phyloP scores from a whole-genome alignment of 768 basidiomycete genomes.

The Naganishia vishniacii region DNA sequence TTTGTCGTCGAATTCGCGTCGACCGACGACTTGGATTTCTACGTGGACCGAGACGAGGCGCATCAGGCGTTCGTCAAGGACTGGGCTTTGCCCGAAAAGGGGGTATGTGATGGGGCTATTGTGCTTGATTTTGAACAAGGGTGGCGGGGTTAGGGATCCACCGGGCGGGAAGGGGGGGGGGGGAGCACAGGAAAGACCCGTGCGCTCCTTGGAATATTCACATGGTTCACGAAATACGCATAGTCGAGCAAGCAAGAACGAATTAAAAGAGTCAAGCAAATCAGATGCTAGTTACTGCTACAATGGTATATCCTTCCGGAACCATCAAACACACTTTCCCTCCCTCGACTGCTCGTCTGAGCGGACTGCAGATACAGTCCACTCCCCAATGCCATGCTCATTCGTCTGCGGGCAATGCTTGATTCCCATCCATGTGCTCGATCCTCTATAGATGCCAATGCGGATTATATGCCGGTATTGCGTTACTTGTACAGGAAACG shows the following conservation, averaged over 20 bases:
- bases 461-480: slow-evolving; percentile 18
- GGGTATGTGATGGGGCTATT: neutral
- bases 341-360: neutral
- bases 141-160: neutral
- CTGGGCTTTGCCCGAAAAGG: slow-evolving; percentile 8
- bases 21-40: slow-evolving; percentile 18
- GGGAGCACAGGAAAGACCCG: too few relatives aligned
- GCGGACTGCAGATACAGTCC: slow-evolving; percentile 1
- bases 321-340: neutral
- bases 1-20: slow-evolving; percentile 17
- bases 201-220: neutral
- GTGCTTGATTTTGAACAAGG: slow-evolving; percentile 21
- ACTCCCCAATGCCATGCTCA: neutral
- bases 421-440: slow-evolving; percentile 3
- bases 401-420: neutral
- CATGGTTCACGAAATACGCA: neutral
- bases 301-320: neutral
- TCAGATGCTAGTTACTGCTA: neutral
- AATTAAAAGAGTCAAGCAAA: neutral
- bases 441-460: neutral
- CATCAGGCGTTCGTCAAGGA: slow-evolving; percentile 7
- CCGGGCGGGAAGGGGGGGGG: too few relatives aligned
- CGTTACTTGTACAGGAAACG: slow-evolving; percentile 6
- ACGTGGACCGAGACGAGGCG: slow-evolving; percentile 12
- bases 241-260: neutral